Evolutionary conservation across 441 rosid genomes (phyloP).

Genomic region (Flueggea neowawraea): DNA sequence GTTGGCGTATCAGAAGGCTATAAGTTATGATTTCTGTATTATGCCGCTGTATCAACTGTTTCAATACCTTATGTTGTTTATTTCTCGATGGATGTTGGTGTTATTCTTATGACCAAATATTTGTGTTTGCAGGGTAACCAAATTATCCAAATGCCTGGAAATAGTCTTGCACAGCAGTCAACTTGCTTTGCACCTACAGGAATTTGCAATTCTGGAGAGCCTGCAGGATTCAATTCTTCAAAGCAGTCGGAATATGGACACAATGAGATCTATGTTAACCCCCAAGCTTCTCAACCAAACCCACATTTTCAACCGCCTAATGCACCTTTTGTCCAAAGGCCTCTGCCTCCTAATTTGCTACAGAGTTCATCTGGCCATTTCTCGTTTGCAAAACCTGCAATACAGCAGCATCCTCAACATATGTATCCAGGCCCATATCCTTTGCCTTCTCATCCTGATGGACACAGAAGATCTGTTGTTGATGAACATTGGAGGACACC

Average conservation of each 20-base stretch:
- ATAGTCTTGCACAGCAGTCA: slow-evolving; percentile 55
- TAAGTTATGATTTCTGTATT: slow-evolving; percentile 51
- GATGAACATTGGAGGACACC: slow-evolving; percentile 91
- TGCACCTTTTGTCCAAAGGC: slow-evolving; percentile 58
- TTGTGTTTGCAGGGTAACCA: slow-evolving; percentile 60
- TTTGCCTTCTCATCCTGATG: slow-evolving; percentile 71
- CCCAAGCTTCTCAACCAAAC: slow-evolving; percentile 73
- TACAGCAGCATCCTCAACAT: slow-evolving; percentile 82
- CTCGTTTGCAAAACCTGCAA: slow-evolving; percentile 57
- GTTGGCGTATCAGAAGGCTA: slow-evolving; percentile 60
- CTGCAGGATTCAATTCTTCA: slow-evolving; percentile 65
- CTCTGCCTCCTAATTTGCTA: slow-evolving; percentile 50
- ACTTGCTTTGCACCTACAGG: slow-evolving; percentile 55
- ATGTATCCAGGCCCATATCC: slow-evolving; percentile 59
- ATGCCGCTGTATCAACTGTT: slow-evolving; percentile 43
- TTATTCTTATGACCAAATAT: slow-evolving; percentile 4
- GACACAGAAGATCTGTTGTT: slow-evolving; percentile 50
- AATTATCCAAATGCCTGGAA: slow-evolving; percentile 55
- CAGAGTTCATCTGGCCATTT: slow-evolving; percentile 68
- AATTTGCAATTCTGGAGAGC: slow-evolving; percentile 53
- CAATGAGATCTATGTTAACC: slow-evolving; percentile 46
- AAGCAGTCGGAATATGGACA: slow-evolving; percentile 70
- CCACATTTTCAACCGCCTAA: slow-evolving; percentile 69
- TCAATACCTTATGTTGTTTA: slow-evolving; percentile 5
- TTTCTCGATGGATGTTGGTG: slow-evolving; percentile 2